Evolutionary conservation across 306 rosid genomes (phyloP).

Genomic region (Rubus parviflorus): DNA sequence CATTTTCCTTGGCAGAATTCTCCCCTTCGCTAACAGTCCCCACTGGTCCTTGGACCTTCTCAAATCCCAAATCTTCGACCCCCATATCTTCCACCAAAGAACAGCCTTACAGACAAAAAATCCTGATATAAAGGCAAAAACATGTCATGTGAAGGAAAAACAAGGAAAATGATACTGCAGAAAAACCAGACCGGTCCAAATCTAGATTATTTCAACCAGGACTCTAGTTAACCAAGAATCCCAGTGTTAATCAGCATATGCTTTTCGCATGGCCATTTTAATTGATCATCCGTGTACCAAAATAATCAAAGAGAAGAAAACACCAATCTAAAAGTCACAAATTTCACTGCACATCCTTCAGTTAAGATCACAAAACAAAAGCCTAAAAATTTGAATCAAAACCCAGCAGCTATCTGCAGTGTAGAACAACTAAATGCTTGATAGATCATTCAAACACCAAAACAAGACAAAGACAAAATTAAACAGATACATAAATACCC

Average conservation of each 20-base stretch:
- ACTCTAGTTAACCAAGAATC: background rate
- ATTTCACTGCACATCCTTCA: slow-evolving; percentile 27
- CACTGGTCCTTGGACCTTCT: slow-evolving; percentile 71
- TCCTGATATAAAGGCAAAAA: slow-evolving; percentile 37
- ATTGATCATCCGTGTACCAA: background rate
- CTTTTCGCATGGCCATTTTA: background rate
- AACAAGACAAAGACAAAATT: background rate
- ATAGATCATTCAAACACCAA: slow-evolving; percentile 19
- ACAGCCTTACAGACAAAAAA: slow-evolving; percentile 38
- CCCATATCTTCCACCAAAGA: slow-evolving; percentile 58
- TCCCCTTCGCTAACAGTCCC: slow-evolving; percentile 51
- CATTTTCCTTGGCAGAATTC: slow-evolving; percentile 57
- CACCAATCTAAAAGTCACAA: background rate
- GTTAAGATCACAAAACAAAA: slow-evolving; percentile 21
- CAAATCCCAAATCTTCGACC: slow-evolving; percentile 79
- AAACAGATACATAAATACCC: background rate
- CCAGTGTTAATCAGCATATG: background rate
- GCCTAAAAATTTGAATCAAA: background rate
- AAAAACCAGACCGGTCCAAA: background rate
- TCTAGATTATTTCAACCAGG: background rate
- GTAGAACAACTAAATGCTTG: slow-evolving; percentile 6
- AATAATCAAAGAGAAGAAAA: background rate
- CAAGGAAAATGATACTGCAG: background rate
- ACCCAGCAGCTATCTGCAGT: background rate
- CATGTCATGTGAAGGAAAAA: slow-evolving; percentile 10